phyloP scores from a whole-genome alignment of 805 yeast genomes.

The Metschnikowia santaceciliae region DNA sequence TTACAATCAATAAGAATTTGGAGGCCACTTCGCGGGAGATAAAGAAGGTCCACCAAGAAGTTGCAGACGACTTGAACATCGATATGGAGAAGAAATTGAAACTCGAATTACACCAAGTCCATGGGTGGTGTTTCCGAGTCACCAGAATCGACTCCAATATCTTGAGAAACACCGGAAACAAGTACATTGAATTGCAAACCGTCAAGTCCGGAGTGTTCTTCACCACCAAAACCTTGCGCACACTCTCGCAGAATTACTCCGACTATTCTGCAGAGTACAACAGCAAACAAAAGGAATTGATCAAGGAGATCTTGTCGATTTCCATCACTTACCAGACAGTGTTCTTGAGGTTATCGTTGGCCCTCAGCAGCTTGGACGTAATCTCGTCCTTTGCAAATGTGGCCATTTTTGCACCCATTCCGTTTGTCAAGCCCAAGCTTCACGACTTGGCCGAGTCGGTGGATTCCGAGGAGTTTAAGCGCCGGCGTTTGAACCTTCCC shows the following conservation, averaged over 20 bases:
- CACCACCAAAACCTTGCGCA: conserved; percentile 64
- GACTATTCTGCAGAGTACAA: conserved; percentile 66
- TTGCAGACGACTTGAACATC: conserved; percentile 70
- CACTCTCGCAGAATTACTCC: conserved; percentile 55
- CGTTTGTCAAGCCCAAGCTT: conserved; percentile 73
- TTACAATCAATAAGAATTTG: conserved; percentile 54
- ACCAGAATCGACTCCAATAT: conserved; percentile 87
- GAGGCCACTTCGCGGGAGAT: conserved; percentile 54
- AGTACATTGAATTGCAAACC: conserved; percentile 77
- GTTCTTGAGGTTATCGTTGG: conserved; percentile 60
- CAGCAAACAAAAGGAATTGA: conserved; percentile 70
- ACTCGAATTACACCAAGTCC: conserved; percentile 78
- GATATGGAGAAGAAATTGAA: conserved; percentile 88
- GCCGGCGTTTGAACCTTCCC: conserved; percentile 50
- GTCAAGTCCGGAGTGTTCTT: conserved; percentile 95
- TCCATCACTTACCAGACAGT: conserved; percentile 80
- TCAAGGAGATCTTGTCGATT: conserved; percentile 76
- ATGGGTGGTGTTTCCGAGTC: conserved; percentile 93
- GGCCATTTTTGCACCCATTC: conserved; percentile 70
- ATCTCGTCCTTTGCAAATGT: conserved; percentile 81
- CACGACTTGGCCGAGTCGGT: conserved; percentile 43
- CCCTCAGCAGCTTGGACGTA: conserved; percentile 77
- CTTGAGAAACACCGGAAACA: conserved; percentile 54
- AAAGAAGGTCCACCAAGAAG: conserved; percentile 53
- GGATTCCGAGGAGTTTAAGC: conserved; percentile 22